phyloP scores from a whole-genome alignment of 2,329 filamentous ascomycete genomes.

The Neophaeococcomyces aloes region DNA sequence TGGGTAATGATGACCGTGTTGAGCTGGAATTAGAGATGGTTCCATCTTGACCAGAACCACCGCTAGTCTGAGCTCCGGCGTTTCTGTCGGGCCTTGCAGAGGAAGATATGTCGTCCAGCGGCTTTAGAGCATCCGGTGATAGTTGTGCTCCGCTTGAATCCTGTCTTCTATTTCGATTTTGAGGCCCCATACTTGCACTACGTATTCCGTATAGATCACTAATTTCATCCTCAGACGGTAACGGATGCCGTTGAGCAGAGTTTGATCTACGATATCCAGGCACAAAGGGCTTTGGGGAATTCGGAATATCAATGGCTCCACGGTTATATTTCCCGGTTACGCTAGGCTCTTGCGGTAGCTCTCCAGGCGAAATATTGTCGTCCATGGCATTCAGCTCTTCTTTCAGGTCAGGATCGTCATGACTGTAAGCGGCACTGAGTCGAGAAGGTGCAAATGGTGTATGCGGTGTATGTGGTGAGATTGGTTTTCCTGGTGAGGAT shows the following conservation, averaged over 20 bases:
- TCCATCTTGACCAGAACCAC: slow-evolving; percentile 11
- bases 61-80: slow-evolving; percentile 11
- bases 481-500: slow-evolving; percentile 79
- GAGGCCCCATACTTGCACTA: slow-evolving; percentile 36
- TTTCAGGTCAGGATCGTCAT: slow-evolving; percentile 25
- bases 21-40: slow-evolving; percentile 16
- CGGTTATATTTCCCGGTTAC: slow-evolving; percentile 24
- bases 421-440: slow-evolving; percentile 67
- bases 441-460: slow-evolving; percentile 88
- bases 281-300: slow-evolving; percentile 34
- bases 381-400: slow-evolving; percentile 16
- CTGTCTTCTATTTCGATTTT: slow-evolving; percentile 10
- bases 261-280: slow-evolving; percentile 35
- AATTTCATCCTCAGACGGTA: slow-evolving; percentile 30
- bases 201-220: slow-evolving; percentile 38
- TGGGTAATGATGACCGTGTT: slow-evolving; percentile 14
- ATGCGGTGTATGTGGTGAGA: slow-evolving; percentile 83
- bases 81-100: slow-evolving; percentile 10
- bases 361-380: slow-evolving; percentile 21
- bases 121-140: neutral
- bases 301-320: slow-evolving; percentile 40
- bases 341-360: slow-evolving; percentile 22
- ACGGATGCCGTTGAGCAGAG: slow-evolving; percentile 31
- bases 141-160: slow-evolving; percentile 7
- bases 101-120: neutral